Conservation (phyloP, 306 rosid genomes). For the Oxytropis ochrocephala region DNA sequence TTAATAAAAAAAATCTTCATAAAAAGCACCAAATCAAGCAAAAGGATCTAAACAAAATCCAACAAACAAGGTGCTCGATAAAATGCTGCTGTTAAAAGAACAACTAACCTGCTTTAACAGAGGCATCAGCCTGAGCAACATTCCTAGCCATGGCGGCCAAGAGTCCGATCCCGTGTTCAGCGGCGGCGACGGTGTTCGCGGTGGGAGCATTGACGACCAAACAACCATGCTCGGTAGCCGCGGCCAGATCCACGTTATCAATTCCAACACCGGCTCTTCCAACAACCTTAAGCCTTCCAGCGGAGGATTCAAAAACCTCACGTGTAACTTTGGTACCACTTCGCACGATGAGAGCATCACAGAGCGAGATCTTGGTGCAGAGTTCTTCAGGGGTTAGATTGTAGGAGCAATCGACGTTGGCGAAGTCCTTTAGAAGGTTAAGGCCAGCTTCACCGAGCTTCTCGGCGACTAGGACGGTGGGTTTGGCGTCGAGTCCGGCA, state of each 20-base stretch:
- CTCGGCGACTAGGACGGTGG: constrained; percentile 89
- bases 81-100: constrained; percentile 8
- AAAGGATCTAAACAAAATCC: background rate
- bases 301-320: constrained; percentile 89
- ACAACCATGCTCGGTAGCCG: constrained; percentile 97
- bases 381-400: constrained; percentile 85
- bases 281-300: constrained; percentile 86
- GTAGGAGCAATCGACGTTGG: constrained; percentile 85
- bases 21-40: background rate
- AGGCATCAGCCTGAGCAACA: constrained; percentile 93
- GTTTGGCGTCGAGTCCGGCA: constrained; percentile 64
- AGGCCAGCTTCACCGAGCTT: constrained; percentile 90
- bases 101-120: constrained; percentile 77
- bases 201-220: constrained; percentile 95
- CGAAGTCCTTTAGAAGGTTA: constrained; percentile 61
- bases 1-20: background rate
- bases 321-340: constrained; percentile 92
- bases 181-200: constrained; percentile 95
- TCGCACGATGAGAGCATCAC: constrained; percentile 90
- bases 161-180: constrained; percentile 95
- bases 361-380: constrained; percentile 95
- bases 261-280: constrained; percentile 98
- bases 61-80: constrained; percentile 7
- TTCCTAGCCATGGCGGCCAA: constrained; percentile 93
- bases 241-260: constrained; percentile 97